Conservation (phyloP, 768 basidiomycete genomes). For the Psilocybe cyanescens region DNA sequence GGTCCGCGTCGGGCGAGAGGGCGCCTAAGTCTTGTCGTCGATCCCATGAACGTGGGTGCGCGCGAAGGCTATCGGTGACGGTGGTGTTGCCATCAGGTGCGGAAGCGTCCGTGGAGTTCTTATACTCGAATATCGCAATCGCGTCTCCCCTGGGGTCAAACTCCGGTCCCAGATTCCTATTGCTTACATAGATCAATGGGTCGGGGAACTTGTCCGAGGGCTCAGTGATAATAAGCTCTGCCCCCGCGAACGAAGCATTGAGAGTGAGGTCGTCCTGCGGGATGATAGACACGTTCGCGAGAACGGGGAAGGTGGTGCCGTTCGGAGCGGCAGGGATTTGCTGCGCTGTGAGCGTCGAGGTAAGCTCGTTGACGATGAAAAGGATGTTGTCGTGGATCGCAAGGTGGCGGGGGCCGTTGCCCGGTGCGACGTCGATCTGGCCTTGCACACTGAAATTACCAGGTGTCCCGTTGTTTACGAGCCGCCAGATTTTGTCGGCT, state of each 20-base stretch:
- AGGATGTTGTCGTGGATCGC: slow-evolving; percentile 40
- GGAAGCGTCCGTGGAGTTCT: slow-evolving; percentile 23
- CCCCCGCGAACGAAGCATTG: slow-evolving; percentile 46
- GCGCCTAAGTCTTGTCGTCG: neutral
- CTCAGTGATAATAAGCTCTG: slow-evolving; percentile 60
- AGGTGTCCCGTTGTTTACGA: slow-evolving; percentile 43
- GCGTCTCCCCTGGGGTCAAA: slow-evolving; percentile 58
- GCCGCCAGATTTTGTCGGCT: slow-evolving; percentile 67
- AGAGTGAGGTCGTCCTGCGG: slow-evolving; percentile 30
- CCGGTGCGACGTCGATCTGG: slow-evolving; percentile 51
- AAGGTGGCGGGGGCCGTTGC: slow-evolving; percentile 57
- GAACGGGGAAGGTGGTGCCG: slow-evolving; percentile 48
- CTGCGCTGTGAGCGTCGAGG: slow-evolving; percentile 61
- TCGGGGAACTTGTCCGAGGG: slow-evolving; percentile 45
- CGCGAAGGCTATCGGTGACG: neutral
- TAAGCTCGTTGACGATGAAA: slow-evolving; percentile 54
- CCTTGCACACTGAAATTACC: slow-evolving; percentile 58
- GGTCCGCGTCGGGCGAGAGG: neutral
- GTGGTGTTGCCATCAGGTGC: slow-evolving; percentile 3
- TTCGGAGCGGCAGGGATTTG: slow-evolving; percentile 52
- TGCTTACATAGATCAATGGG: slow-evolving; percentile 65
- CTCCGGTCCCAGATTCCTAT: slow-evolving; percentile 52
- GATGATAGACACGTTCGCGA: slow-evolving; percentile 53
- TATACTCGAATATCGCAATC: slow-evolving; percentile 59
- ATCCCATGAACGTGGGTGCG: slow-evolving; percentile 6